phyloP scores from a whole-genome alignment of 164 flowering plant genomes.

The Stephania yunnanensis region DNA sequence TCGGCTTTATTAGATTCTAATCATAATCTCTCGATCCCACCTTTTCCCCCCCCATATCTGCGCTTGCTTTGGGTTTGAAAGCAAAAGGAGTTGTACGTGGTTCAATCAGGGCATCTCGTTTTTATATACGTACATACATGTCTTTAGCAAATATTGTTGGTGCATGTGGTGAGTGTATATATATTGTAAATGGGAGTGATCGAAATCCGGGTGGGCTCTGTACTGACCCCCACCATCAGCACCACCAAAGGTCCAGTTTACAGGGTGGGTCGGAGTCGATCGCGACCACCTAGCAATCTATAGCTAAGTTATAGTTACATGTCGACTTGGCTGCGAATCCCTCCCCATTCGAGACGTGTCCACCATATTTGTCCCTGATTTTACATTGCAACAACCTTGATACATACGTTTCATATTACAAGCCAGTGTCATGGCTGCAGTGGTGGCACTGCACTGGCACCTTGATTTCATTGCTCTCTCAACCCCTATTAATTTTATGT shows the following conservation, averaged over 20 bases:
- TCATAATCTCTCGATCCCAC: background rate
- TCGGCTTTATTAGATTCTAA: constrained; percentile 17
- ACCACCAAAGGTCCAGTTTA: background rate
- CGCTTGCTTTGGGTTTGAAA: constrained; percentile 7
- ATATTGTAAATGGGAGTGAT: background rate
- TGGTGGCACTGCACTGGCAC: background rate
- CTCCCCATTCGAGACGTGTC: background rate
- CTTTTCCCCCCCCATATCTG: background rate
- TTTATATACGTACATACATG: too few species aligned
- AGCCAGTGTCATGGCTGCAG: background rate
- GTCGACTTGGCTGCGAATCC: background rate
- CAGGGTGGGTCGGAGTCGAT: background rate
- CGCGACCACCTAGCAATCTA: background rate
- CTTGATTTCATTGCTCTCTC: too few species aligned
- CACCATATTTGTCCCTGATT: background rate
- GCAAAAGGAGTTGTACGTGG: constrained; percentile 1
- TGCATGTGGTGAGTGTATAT: too few species aligned
- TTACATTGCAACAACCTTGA: constrained; percentile 1
- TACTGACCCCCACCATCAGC: background rate
- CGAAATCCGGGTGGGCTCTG: background rate
- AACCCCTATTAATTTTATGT: too few species aligned
- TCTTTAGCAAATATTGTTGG: too few species aligned
- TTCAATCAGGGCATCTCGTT: background rate
- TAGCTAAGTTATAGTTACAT: background rate
- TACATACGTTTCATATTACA: background rate